Conservation (phyloP, 441 rosid genomes). For the Gossypium gossypioides region DNA sequence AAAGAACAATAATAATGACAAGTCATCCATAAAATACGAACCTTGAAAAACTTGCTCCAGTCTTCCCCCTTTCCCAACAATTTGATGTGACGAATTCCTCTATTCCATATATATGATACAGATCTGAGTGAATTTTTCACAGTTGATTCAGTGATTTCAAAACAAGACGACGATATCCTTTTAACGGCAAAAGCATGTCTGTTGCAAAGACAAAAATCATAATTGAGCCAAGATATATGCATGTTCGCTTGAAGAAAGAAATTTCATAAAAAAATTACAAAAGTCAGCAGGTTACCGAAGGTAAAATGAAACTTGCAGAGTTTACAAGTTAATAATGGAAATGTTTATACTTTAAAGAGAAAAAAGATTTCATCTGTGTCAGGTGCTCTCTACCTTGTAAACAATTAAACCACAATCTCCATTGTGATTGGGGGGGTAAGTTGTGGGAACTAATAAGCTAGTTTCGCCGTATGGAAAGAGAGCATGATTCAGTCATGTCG, state of each 20-base stretch:
- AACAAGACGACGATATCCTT: conserved; percentile 42
- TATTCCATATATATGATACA: conserved; percentile 51
- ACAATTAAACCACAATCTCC: neutral
- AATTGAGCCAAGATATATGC: neutral
- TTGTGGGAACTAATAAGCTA: neutral
- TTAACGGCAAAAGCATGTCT: conserved; percentile 43
- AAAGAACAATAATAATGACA: neutral
- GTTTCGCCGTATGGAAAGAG: neutral
- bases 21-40: conserved; percentile 19
- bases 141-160: conserved; percentile 42
- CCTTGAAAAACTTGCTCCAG: conserved; percentile 63
- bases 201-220: conserved; percentile 18
- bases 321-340: neutral
- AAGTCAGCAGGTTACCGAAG: neutral
- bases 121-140: conserved; percentile 40
- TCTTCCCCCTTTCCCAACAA: conserved; percentile 51
- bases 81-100: conserved; percentile 26
- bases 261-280: neutral
- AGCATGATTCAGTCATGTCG: neutral
- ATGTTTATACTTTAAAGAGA: neutral
- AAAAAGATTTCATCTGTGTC: neutral
- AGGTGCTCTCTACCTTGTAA: neutral
- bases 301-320: neutral
- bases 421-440: neutral
- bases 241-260: neutral